Conservation (phyloP, 164 flowering plant species). For the Hamamelis virginiana region DNA sequence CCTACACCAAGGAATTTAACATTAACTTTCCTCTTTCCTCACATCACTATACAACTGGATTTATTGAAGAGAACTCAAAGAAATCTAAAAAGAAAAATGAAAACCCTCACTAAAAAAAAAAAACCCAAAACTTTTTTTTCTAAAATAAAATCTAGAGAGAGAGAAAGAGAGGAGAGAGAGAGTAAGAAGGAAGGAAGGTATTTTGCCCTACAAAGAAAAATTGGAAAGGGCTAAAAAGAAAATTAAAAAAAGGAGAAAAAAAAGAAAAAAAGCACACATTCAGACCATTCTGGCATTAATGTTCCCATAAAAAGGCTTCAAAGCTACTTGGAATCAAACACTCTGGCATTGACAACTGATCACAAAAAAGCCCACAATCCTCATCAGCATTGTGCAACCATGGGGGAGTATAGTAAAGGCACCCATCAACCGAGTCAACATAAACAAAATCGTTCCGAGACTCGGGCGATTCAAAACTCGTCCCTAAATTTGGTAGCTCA, state of each 20-base stretch:
- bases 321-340: conserved; percentile 18
- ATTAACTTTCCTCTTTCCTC: too few relatives aligned
- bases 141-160: background rate
- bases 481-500: conserved; percentile 44
- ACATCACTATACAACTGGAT: too few relatives aligned
- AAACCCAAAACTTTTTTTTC: background rate
- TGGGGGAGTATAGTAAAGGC: conserved; percentile 21
- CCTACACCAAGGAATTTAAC: too few relatives aligned
- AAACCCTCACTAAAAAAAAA: background rate
- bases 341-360: conserved; percentile 23
- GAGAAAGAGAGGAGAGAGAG: background rate
- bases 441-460: conserved; percentile 27
- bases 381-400: conserved; percentile 18
- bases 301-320: conserved; percentile 39
- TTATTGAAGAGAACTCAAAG: background rate
- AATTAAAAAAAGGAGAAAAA: background rate
- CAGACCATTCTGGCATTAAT: conserved; percentile 11
- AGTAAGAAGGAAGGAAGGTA: conserved; percentile 11
- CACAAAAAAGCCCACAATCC: conserved; percentile 12
- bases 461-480: conserved; percentile 31
- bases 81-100: background rate
- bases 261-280: background rate
- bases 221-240: background rate
- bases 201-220: conserved; percentile 2
- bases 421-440: conserved; percentile 29